These are phyloP conservation scores for Microbotryum silenes-acaulis DNA, from an alignment of 1,284 basidiomycete species.

Conservation along the genomic window DNA sequence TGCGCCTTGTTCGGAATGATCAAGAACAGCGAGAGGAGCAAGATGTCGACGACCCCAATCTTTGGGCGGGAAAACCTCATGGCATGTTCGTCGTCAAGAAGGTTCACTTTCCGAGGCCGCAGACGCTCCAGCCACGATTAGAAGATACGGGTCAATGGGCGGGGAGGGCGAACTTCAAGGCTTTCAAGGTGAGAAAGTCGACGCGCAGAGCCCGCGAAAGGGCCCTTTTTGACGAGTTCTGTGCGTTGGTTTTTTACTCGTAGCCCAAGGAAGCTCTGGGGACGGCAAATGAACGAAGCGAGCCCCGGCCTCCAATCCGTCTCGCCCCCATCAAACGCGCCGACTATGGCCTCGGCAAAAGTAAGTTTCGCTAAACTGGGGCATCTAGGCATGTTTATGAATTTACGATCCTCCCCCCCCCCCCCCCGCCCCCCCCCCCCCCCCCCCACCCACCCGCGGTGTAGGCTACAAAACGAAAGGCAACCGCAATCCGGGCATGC, in stretches of 20 bases:
- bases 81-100: conserved; percentile 25
- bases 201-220: neutral
- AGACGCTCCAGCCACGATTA: conserved; percentile 2
- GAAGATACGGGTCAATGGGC: conserved; percentile 15
- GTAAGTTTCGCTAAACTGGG: neutral
- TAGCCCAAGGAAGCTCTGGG: neutral
- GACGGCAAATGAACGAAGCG: no score
- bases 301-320: neutral
- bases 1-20: conserved; percentile 18
- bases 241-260: no score
- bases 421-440: no score
- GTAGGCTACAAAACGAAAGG: neutral
- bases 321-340: neutral
- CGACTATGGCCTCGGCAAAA: conserved; percentile 27
- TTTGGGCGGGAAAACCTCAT: conserved; percentile 17
- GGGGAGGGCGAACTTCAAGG: conserved; percentile 26
- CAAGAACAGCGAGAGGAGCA: conserved; percentile 8
- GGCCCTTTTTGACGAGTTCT: neutral
- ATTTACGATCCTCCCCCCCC: neutral
- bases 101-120: conserved; percentile 10
- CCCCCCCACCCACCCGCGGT: neutral
- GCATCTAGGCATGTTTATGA: neutral
- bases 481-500: conserved; percentile 2
- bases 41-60: conserved; percentile 19
- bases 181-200: conserved; percentile 18